Evolutionary conservation across 768 basidiomycete species (phyloP).

Genomic region (Termitomyces sp.): DNA sequence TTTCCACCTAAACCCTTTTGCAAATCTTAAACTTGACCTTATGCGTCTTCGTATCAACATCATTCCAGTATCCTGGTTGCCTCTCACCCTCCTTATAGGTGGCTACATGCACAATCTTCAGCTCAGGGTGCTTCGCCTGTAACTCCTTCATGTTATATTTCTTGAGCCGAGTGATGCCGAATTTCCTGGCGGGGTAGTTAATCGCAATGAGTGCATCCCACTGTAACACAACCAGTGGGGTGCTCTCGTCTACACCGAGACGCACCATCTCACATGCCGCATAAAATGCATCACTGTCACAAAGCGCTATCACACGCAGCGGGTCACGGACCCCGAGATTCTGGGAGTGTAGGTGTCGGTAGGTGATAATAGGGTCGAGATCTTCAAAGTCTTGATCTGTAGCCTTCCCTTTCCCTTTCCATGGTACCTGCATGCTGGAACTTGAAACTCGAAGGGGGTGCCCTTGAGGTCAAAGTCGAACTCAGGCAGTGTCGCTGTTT

Average conservation of each 20-base stretch:
- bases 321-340: constrained; percentile 72
- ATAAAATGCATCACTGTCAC: constrained; percentile 88
- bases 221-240: constrained; percentile 80
- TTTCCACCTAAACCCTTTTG: neutral
- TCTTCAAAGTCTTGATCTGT: constrained; percentile 51
- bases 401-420: constrained; percentile 61
- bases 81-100: constrained; percentile 87
- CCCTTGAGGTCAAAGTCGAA: neutral
- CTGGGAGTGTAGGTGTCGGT: constrained; percentile 70
- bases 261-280: constrained; percentile 85
- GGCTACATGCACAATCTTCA: constrained; percentile 88
- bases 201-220: constrained; percentile 92
- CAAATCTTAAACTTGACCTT: constrained; percentile 52
- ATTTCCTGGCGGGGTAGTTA: constrained; percentile 92
- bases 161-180: constrained; percentile 91
- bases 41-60: constrained; percentile 86
- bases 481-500: no score
- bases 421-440: constrained; percentile 9
- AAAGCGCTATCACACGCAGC: constrained; percentile 81
- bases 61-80: constrained; percentile 90
- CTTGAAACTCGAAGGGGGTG: no score
- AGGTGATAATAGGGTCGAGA: constrained; percentile 68
- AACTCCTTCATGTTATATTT: constrained; percentile 66
- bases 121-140: constrained; percentile 78
- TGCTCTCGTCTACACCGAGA: constrained; percentile 55